Percentiles rank a stretch among this genome's conserved stretches.
Evolutionary conservation across 2,329 filamentous ascomycete species (phyloP).

Genomic region (Arthroderma sp.): DNA sequence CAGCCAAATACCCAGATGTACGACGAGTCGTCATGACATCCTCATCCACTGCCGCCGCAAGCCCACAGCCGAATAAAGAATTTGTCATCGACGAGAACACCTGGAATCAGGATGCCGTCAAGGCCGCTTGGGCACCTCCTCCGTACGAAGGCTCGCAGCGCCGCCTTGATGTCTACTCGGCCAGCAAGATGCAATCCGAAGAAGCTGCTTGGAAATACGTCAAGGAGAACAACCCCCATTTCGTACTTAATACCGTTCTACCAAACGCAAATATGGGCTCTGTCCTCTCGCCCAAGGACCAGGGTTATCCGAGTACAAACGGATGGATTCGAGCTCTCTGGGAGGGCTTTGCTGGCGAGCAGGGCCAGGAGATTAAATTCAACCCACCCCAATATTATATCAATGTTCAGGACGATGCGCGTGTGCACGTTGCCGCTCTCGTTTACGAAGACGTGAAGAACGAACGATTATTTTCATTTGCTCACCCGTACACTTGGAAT

Average conservation of each 20-base stretch:
- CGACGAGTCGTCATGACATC: constrained; percentile 35
- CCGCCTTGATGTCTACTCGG: constrained; percentile 28
- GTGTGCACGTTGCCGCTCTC: background rate
- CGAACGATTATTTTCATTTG: background rate
- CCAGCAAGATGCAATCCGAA: constrained; percentile 36
- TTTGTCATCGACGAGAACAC: constrained; percentile 6
- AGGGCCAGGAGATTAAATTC: too few relatives aligned
- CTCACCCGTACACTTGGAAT: background rate
- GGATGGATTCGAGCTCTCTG: constrained; percentile 12
- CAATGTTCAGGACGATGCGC: background rate
- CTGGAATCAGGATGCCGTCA: constrained; percentile 26
- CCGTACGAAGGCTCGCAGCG: constrained; percentile 15
- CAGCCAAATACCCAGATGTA: constrained; percentile 12
- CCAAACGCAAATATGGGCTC: constrained; percentile 19
- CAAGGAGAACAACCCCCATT: constrained; percentile 29
- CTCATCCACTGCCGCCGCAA: constrained; percentile 23
- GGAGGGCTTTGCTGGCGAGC: constrained; percentile 7
- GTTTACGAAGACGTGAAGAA: background rate
- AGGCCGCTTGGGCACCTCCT: constrained; percentile 19
- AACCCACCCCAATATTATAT: background rate
- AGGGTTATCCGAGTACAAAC: constrained; percentile 10
- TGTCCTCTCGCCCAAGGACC: constrained; percentile 14
- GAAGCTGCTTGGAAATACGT: constrained; percentile 35
- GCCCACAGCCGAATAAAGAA: constrained; percentile 21
- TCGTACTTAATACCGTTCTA: constrained; percentile 31